Evolutionary conservation across 2,329 filamentous ascomycete species (phyloP), one percentile per base, ranked within the genome.

Genomic region (Annulohypoxylon truncatum): DNA sequence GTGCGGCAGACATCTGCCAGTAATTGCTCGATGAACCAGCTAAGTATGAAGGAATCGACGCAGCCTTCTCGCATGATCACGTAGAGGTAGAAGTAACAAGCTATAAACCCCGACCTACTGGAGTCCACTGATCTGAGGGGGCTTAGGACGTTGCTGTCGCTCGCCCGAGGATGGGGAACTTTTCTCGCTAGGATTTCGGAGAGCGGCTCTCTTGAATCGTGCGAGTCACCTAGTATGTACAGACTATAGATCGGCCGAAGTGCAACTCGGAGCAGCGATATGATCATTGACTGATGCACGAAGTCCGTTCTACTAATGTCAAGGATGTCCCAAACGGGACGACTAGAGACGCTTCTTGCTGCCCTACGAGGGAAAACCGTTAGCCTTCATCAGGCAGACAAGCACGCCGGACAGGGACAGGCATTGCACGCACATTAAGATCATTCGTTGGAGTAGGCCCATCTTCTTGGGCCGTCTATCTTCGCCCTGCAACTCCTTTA

Each of bases 71-170:
- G 80, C 61, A 83, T 72, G 64, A 82, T 81, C 48, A 82, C 78
- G 74, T 81, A 80, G 42, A 83, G 77, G 71, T 83, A 83, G 72
- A 83, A 81, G 71, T 82, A 82, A 31, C 80, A 82, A 40, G 81
- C 80, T 57, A 83, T 81, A 72, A 82, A 83, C 57, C 80, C 80
- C 35, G 79, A 81, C 48, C 81, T 77, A 67, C 81, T 83, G 57
- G 77, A 67, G 61, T 77, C 75, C 26, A 77, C 74, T n/a, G 74
- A 73, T 64, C 64, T 62, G 29, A 72, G 57, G 15, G 69, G 66
- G 33, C 64, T 48, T 33, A 70, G 51, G 20, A 50, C 51, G 28
- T 67, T 69, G 53, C 61, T 64, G 24, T 72, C 71, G 44, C 52
- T 64, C 20, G 68, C 57, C 40, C 67, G 69, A 26, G 71, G 55